phyloP scores from a whole-genome alignment of 2,329 filamentous ascomycete genomes.

The Hypoxylon sp. region DNA sequence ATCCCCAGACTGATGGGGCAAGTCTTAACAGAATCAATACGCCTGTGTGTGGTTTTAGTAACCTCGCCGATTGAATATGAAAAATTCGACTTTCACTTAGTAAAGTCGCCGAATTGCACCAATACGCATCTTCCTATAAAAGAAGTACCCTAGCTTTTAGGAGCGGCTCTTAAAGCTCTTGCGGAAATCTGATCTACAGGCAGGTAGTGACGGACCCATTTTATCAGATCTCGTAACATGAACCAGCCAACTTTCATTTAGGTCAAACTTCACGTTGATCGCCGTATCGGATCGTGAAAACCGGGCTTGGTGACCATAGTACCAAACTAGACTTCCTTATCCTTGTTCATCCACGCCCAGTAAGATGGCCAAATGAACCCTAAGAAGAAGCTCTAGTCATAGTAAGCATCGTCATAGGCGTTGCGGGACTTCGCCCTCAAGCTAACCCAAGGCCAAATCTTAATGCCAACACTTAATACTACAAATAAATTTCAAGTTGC shows the following conservation, averaged over 20 bases:
- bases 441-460: background rate
- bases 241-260: slow-evolving; percentile 11
- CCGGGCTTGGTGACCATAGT: slow-evolving; percentile 7
- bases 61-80: too few relatives aligned
- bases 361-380: slow-evolving; percentile 15
- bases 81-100: background rate
- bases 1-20: too few relatives aligned
- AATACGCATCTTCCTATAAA: background rate
- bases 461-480: background rate
- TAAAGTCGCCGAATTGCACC: background rate
- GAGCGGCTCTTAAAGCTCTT: slow-evolving; percentile 11
- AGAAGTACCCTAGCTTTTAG: background rate
- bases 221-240: slow-evolving; percentile 20
- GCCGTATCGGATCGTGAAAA: slow-evolving; percentile 17
- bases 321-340: background rate
- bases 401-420: slow-evolving; percentile 38
- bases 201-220: background rate
- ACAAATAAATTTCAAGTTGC: background rate
- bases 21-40: too few relatives aligned
- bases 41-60: too few relatives aligned
- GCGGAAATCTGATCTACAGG: slow-evolving; percentile 8
- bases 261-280: slow-evolving; percentile 16
- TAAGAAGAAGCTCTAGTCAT: slow-evolving; percentile 12
- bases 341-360: slow-evolving; percentile 8
- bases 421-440: slow-evolving; percentile 3